These are phyloP conservation scores for Herpotrichia juniperi DNA, from an alignment of 2,329 filamentous ascomycete genomes.

Conservation along the genomic window DNA sequence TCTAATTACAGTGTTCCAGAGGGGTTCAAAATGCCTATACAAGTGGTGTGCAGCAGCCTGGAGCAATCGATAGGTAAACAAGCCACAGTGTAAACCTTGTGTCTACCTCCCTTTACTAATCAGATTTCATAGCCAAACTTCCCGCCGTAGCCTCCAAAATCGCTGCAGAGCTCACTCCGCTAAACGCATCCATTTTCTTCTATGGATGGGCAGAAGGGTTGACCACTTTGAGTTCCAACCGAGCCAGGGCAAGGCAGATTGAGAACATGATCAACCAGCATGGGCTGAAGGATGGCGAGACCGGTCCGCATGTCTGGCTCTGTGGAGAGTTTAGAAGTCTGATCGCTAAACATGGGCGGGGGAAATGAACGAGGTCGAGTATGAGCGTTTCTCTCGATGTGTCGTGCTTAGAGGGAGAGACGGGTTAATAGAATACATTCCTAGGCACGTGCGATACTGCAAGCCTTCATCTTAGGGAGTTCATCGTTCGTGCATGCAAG, in stretches of 20 bases:
- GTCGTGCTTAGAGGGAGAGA: no score
- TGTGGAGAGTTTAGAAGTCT: slow-evolving; percentile 69
- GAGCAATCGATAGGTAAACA: slow-evolving; percentile 24
- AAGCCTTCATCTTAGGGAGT: no score
- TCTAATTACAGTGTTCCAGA: slow-evolving; percentile 62
- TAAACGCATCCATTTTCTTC: slow-evolving; percentile 74
- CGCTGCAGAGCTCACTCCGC: slow-evolving; percentile 58
- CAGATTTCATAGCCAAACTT: slow-evolving; percentile 38
- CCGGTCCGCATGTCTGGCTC: slow-evolving; percentile 68
- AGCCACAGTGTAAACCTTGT: no score
- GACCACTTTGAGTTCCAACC: slow-evolving; percentile 75
- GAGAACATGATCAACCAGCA: slow-evolving; percentile 63
- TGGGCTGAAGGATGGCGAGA: slow-evolving; percentile 56
- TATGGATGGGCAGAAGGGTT: slow-evolving; percentile 69
- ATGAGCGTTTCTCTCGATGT: not conserved
- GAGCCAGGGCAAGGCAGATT: slow-evolving; percentile 69
- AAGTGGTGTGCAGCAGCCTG: slow-evolving; percentile 56
- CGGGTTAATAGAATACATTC: no score
- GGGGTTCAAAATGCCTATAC: slow-evolving; percentile 67
- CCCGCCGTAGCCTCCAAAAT: slow-evolving; percentile 54
- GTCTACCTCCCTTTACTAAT: not conserved
- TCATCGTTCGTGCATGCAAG: no score
- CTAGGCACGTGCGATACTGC: no score
- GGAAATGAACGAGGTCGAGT: slow-evolving; percentile 12
- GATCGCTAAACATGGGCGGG: slow-evolving; percentile 61